Conservation (phyloP, 2,329 filamentous ascomycete species). For the Ophiostoma sp. region DNA sequence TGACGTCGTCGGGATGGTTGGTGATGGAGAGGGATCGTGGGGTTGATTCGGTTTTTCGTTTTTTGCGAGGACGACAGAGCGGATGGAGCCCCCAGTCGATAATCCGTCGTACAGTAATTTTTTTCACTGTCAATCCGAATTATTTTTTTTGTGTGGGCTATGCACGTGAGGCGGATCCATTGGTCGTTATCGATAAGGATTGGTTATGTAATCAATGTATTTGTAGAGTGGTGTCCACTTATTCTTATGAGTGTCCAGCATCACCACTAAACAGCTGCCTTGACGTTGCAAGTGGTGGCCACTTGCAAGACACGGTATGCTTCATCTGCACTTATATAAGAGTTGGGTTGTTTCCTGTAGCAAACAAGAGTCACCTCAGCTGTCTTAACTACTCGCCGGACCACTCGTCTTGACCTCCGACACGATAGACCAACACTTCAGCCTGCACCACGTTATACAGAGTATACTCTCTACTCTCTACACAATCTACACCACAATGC, state of each 20-base stretch:
- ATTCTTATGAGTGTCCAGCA: background rate
- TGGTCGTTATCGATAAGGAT: background rate
- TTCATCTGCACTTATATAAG: background rate
- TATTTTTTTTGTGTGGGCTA: constrained; percentile 26
- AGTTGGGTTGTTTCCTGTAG: background rate
- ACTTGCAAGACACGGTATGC: constrained; percentile 10
- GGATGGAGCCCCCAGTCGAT: constrained; percentile 3
- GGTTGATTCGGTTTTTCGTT: constrained; percentile 12
- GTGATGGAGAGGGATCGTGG: constrained; percentile 19
- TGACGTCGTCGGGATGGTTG: constrained; percentile 27
- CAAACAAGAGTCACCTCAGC: background rate
- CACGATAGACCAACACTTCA: background rate
- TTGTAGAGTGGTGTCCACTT: background rate
- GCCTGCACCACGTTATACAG: too few relatives aligned
- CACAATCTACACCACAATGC: constrained; percentile 44
- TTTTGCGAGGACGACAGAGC: constrained; percentile 15
- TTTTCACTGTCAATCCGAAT: constrained; percentile 14
- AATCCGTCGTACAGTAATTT: constrained; percentile 13
- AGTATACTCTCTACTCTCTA: too few relatives aligned
- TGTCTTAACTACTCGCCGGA: background rate
- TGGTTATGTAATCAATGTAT: constrained; percentile 15
- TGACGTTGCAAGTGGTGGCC: constrained; percentile 1
- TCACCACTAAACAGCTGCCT: constrained; percentile 14
- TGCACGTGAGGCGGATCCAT: constrained; percentile 22
- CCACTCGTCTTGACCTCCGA: background rate